Conservation (phyloP, 345 rosid genomes). For the Durio zibethinus region DNA sequence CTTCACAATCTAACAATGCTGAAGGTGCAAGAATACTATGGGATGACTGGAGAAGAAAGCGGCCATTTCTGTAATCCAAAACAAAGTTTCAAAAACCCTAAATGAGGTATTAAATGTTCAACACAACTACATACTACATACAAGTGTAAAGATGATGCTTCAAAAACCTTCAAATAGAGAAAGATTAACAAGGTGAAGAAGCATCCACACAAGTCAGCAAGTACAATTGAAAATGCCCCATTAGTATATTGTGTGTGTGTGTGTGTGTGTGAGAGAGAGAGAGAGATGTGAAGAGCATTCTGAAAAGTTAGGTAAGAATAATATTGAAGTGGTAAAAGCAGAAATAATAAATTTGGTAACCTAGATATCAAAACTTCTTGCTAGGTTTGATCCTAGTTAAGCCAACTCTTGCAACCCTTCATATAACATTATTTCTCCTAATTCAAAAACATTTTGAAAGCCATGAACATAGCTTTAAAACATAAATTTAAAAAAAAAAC, state of each 20-base stretch:
- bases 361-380: background rate
- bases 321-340: background rate
- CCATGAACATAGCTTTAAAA: background rate
- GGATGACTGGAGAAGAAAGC: slow-evolving; percentile 72
- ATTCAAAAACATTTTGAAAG: background rate
- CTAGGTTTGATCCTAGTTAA: background rate
- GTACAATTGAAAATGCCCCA: background rate
- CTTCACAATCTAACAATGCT: slow-evolving; percentile 71
- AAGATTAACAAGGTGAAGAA: background rate
- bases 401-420: background rate
- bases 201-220: background rate
- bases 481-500: background rate
- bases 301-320: background rate
- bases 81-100: slow-evolving; percentile 13
- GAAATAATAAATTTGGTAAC: background rate
- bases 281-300: background rate
- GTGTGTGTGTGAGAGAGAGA: background rate
- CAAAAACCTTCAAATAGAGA: background rate
- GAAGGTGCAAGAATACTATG: slow-evolving; percentile 59
- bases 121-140: background rate
- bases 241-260: no score
- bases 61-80: slow-evolving; percentile 71
- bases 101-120: slow-evolving; percentile 4
- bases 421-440: background rate
- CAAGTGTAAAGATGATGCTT: background rate